Evolutionary conservation across 139 green algal species (phyloP).

Genomic region (Trebouxia sp.): DNA sequence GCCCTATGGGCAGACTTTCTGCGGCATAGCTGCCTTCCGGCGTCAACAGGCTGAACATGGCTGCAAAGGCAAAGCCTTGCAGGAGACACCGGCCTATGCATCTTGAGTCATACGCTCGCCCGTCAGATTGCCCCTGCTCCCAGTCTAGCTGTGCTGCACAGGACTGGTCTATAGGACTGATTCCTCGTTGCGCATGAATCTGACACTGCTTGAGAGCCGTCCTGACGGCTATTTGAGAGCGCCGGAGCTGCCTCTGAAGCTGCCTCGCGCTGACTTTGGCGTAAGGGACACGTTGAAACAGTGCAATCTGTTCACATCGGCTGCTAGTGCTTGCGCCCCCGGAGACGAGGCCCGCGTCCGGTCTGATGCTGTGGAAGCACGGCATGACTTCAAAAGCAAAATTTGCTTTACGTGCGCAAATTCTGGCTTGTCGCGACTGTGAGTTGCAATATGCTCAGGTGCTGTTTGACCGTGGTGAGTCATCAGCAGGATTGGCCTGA

Average conservation of each 20-base stretch:
- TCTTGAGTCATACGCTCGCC: background rate
- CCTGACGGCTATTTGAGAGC: background rate
- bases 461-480: background rate
- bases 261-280: background rate
- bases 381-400: background rate
- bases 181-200: background rate
- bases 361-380: background rate
- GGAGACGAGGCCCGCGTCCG: background rate
- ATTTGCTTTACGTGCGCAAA: background rate
- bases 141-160: no score
- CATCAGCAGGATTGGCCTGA: background rate
- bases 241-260: background rate
- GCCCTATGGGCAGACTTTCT: slow-evolving; percentile 3
- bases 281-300: background rate
- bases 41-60: background rate
- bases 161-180: no score
- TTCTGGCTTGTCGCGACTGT: no score
- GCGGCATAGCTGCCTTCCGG: background rate
- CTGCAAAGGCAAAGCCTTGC: background rate
- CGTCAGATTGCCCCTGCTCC: background rate
- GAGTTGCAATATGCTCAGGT: background rate
- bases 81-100: background rate
- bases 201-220: background rate
- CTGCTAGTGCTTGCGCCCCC: slow-evolving; percentile 4
- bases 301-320: background rate